phyloP scores from a whole-genome alignment of 495 filamentous ascomycete species.

The Hypoxylon perforatum region DNA sequence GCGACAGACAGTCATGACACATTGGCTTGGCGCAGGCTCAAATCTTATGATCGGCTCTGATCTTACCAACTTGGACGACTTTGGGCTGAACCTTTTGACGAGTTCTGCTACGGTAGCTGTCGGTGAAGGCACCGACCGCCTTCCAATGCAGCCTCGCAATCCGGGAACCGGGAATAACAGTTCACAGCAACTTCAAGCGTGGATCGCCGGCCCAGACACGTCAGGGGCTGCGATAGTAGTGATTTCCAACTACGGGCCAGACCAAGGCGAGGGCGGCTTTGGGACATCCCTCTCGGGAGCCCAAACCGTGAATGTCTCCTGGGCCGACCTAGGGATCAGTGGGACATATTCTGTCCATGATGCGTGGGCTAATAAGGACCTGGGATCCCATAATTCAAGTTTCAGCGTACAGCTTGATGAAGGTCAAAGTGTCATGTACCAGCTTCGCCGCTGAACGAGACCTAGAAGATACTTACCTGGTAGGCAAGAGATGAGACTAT shows the following conservation, averaged over 20 bases:
- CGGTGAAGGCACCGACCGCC: conserved; percentile 34
- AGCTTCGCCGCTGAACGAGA: neutral
- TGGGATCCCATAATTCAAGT: conserved; percentile 22
- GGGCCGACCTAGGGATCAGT: conserved; percentile 40
- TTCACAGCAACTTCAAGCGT: conserved; percentile 47
- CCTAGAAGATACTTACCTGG: no score
- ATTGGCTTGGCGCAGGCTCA: conserved; percentile 48
- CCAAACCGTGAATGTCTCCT: conserved; percentile 38
- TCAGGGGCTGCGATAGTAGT: conserved; percentile 38
- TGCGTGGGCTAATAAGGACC: conserved; percentile 36
- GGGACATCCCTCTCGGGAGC: conserved; percentile 26
- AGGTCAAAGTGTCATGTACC: conserved; percentile 42
- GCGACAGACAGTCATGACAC: conserved; percentile 43
- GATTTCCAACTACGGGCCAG: conserved; percentile 45
- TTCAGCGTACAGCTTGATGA: conserved; percentile 43
- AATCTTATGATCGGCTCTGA: conserved; percentile 48
- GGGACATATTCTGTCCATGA: conserved; percentile 34
- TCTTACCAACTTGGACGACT: conserved; percentile 38
- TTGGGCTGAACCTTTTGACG: conserved; percentile 39
- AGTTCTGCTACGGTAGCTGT: conserved; percentile 28
- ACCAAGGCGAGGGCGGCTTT: conserved; percentile 42
- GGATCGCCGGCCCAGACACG: conserved; percentile 45
- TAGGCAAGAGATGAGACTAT: no score
- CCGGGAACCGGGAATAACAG: conserved; percentile 38
- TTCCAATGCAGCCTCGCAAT: conserved; percentile 48